Evolutionary conservation across 1,284 basidiomycete genomes (phyloP), one percentile per base, ranked within the genome.

Genomic region (Afroboletus lepidellus): DNA sequence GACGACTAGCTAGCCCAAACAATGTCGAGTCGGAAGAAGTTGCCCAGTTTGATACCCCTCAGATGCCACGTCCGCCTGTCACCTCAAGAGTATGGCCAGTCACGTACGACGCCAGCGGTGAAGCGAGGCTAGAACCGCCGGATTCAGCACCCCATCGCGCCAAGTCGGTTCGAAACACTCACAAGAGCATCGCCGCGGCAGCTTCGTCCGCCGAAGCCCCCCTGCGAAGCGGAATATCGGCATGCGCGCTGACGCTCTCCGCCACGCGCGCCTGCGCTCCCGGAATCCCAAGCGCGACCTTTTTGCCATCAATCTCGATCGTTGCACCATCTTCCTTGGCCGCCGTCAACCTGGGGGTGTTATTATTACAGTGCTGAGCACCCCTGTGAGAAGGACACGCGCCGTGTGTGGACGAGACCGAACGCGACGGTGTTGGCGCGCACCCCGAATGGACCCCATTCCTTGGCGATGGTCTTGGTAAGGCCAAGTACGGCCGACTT

Each of bases 381-480:
- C n/a, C n/a, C n/a, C n/a, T n/a, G 27, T 25, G n/a, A 9, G 13
- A 39, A 36, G 25, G 41, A 39, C 16, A 64, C 66, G 51, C 56
- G 86, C 82, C 87, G 73, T 13, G 90, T 90, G 63, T 86, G 81
- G 47, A 92, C 82, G 54, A 81, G 77, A 29, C 89, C 90, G 59
- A 84, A 92, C 9, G 91, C 91, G 42, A 93, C 74, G 2, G 86
- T 87, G 72, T 93, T 92, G 41, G 87, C 85, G 45, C 89, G 84
- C 11, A 93, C 90, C 60, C 85, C 85, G 67, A 88, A 93, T 7
- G 75, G 69, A 51, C 92, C 91, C 91, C 90, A 94, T 68, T 94
- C 91, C 69, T 93, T 94, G 46, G 85, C 85, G 59, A 90, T 83
- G 15, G 90, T 93, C 75, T 92, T 92, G 36, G 89, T 90, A 50